phyloP scores from a whole-genome alignment of 1,139 yeast species.

The Magnusiomyces sp. region DNA sequence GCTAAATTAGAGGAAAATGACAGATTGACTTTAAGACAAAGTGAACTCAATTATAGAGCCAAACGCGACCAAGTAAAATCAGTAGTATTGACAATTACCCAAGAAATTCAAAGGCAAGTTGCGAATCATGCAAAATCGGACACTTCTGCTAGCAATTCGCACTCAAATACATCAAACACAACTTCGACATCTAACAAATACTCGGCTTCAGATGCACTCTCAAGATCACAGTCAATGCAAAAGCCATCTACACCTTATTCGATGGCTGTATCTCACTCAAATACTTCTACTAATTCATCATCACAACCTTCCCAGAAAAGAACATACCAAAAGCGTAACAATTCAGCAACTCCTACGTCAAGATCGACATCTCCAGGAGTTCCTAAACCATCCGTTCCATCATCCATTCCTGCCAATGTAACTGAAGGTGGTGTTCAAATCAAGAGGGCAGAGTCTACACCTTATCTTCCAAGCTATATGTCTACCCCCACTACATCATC shows the following conservation, averaged over 20 bases:
- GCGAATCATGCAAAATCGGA: not conserved
- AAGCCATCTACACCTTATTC: not conserved
- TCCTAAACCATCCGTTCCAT: not conserved
- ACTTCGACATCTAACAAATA: too few relatives aligned
- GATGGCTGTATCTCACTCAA: not conserved
- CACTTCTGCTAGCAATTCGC: too few relatives aligned
- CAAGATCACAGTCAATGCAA: not conserved
- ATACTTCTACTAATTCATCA: not conserved
- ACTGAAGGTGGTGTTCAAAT: not conserved
- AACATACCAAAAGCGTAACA: not conserved
- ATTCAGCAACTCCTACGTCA: not conserved
- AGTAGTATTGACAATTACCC: conserved; percentile 22
- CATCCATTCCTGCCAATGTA: not conserved
- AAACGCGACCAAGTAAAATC: conserved; percentile 21
- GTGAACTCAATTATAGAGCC: conserved; percentile 21
- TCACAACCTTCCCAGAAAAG: not conserved
- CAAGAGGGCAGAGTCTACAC: conserved; percentile 2
- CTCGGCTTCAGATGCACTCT: too few relatives aligned
- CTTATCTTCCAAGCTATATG: not conserved
- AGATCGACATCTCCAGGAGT: not conserved
- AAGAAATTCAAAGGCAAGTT: conserved; percentile 25
- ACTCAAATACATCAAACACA: too few relatives aligned
- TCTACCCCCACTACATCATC: not conserved
- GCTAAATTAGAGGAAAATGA: conserved; percentile 19
- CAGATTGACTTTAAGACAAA: conserved; percentile 19